These are phyloP conservation scores for Tricholoma flavovirens DNA, from an alignment of 768 basidiomycete genomes.

Conservation along the genomic window DNA sequence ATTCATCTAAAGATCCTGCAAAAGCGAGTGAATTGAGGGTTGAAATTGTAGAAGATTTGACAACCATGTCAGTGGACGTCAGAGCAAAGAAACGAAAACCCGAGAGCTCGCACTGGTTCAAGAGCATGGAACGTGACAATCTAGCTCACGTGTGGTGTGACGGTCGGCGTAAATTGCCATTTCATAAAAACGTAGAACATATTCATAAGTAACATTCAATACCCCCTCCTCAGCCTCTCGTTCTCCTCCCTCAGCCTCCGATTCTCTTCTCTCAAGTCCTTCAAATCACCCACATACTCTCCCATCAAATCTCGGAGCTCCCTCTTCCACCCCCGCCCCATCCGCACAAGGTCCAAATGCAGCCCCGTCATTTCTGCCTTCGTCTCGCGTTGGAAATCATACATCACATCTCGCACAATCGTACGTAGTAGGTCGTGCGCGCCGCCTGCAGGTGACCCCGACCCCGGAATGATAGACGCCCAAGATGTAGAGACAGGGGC, in stretches of 20 bases:
- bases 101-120: too few relatives aligned
- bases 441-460: slow-evolving; percentile 18
- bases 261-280: slow-evolving; percentile 62
- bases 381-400: slow-evolving; percentile 65
- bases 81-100: background rate
- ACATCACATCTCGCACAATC: slow-evolving; percentile 67
- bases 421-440: slow-evolving; percentile 59
- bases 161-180: too few relatives aligned
- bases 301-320: slow-evolving; percentile 60
- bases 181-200: too few relatives aligned
- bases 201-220: background rate
- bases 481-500: slow-evolving; percentile 27
- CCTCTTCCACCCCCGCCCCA: slow-evolving; percentile 64
- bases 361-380: slow-evolving; percentile 68
- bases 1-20: background rate
- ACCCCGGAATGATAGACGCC: slow-evolving; percentile 30
- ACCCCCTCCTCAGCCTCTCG: slow-evolving; percentile 45
- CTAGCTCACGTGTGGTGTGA: too few relatives aligned
- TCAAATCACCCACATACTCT: slow-evolving; percentile 55
- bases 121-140: too few relatives aligned
- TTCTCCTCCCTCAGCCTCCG: slow-evolving; percentile 61
- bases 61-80: background rate
- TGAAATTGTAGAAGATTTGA: background rate
- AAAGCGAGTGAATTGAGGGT: background rate
- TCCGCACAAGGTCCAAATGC: slow-evolving; percentile 66